Evolutionary conservation across 371 early-diverging fungal species (phyloP), one percentile per base, ranked within the genome.

Genomic region (Mucor piriformis): DNA sequence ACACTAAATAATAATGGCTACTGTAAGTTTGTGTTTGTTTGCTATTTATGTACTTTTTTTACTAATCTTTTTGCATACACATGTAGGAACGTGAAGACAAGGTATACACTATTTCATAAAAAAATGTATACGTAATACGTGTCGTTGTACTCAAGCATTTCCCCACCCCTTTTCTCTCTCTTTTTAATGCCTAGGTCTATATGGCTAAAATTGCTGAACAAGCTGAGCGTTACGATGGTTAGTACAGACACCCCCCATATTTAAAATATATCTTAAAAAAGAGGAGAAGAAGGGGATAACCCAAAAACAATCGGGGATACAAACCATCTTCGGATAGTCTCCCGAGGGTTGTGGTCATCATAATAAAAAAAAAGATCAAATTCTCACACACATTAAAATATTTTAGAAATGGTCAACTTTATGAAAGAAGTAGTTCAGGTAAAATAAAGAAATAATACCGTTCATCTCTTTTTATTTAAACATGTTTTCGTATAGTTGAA

Each of bases 191-290:
- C 6, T 42, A 72, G 61, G 84, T 82, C 64, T 86, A 83, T 83
- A 92, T 94, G 92, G 99, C 99, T 81, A 97, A 97, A 87, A 91
- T 99, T 64, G 92, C 95, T 70, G 99, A 99, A 85, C 96, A 97
- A 82, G 97, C 99, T 58, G 99, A 99, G 83, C 92, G 99, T 67
- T 99, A 98, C 73, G 97, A 98, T 63, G 79, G 79, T 74, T 69
- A 62, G 67, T 64, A 16, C 47, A 35, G n/a, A 42, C 6, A 13
- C 23, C 12, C 20, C 20, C 10, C 24, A 42, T 20, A 18, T 42
- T 40, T 40, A n/a, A 42, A 18, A 42, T 42, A 42, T 18, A 42
- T 20, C n/a, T 42, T 42, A 23, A 49, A 32, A 49, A 24, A 32
- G 27, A 16, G 16, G 33, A 7, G 18, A 6, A 27, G 47, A 47